phyloP scores from a whole-genome alignment of 768 basidiomycete species.

The Floccularia luteovirens region DNA sequence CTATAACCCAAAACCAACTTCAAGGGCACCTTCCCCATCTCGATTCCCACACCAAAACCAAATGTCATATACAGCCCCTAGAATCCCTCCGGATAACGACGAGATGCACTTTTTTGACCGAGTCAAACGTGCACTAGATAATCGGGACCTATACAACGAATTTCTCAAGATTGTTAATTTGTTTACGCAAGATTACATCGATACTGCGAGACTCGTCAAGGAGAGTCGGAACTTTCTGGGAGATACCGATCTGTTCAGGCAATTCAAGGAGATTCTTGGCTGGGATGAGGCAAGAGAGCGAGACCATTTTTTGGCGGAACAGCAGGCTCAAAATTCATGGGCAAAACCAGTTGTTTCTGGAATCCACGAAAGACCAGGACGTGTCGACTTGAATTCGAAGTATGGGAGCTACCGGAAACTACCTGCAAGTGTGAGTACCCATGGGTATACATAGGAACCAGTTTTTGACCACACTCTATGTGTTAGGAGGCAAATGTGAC shows the following conservation, averaged over 20 bases:
- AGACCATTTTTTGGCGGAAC: constrained; percentile 42
- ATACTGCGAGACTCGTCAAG: constrained; percentile 74
- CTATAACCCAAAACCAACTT: constrained; percentile 24
- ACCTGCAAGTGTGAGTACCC: constrained; percentile 59
- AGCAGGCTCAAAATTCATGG: constrained; percentile 40
- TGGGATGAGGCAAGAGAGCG: constrained; percentile 74
- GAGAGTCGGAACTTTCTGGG: constrained; percentile 72
- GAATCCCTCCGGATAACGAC: constrained; percentile 22
- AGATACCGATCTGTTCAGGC: constrained; percentile 71
- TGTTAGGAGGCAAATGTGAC: constrained; percentile 76
- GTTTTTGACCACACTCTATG: neutral
- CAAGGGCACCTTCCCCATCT: constrained; percentile 27
- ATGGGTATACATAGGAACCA: constrained; percentile 1
- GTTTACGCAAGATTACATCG: constrained; percentile 91
- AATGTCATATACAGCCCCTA: constrained; percentile 18
- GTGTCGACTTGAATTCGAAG: constrained; percentile 60
- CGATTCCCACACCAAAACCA: constrained; percentile 17
- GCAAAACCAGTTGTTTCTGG: constrained; percentile 38
- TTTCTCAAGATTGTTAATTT: constrained; percentile 94
- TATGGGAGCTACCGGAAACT: constrained; percentile 90
- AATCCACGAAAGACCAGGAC: constrained; percentile 37
- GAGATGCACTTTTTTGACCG: constrained; percentile 87
- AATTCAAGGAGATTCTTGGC: constrained; percentile 81
- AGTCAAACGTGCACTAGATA: constrained; percentile 67
- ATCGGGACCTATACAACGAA: constrained; percentile 80